Evolutionary conservation across 2,329 filamentous ascomycete genomes (phyloP).

Genomic region (Dactylellina parvicollis): DNA sequence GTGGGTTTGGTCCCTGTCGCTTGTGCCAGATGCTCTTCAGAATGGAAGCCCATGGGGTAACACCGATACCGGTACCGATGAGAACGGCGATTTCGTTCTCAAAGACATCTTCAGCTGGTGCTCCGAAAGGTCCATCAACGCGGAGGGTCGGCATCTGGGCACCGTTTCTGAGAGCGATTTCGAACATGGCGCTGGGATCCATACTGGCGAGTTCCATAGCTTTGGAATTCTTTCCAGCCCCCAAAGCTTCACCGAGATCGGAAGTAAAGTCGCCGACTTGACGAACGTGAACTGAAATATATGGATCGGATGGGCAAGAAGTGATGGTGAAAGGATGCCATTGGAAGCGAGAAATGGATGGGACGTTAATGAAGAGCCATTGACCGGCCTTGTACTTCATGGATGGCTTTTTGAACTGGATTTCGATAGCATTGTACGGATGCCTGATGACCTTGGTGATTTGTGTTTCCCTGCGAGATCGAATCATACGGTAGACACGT

Average conservation of each 20-base stretch:
- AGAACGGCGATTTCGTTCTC: constrained; percentile 88
- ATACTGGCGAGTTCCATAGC: constrained; percentile 88
- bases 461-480: constrained; percentile 81
- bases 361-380: constrained; percentile 96
- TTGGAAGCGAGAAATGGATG: constrained; percentile 85
- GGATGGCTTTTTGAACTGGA: constrained; percentile 94
- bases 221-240: constrained; percentile 81
- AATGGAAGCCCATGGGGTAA: constrained; percentile 86
- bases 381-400: constrained; percentile 99
- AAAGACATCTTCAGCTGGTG: constrained; percentile 96
- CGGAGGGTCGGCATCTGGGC: constrained; percentile 89
- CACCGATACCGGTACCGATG: constrained; percentile 86
- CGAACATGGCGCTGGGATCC: constrained; percentile 96
- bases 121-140: constrained; percentile 95
- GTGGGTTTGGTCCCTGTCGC: constrained; percentile 87
- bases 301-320: constrained; percentile 94
- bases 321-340: constrained; percentile 99
- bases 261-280: constrained; percentile 97
- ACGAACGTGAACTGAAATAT: constrained; percentile 91
- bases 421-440: constrained; percentile 95
- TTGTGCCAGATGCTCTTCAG: constrained; percentile 99
- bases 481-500: constrained; percentile 89
- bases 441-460: constrained; percentile 95
- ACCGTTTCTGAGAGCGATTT: constrained; percentile 91
- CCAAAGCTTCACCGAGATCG: constrained; percentile 93